Percentiles rank a stretch among this genome's conserved stretches.
Conservation (phyloP, 768 basidiomycete species). For the Hebeloma cylindrosporum region DNA sequence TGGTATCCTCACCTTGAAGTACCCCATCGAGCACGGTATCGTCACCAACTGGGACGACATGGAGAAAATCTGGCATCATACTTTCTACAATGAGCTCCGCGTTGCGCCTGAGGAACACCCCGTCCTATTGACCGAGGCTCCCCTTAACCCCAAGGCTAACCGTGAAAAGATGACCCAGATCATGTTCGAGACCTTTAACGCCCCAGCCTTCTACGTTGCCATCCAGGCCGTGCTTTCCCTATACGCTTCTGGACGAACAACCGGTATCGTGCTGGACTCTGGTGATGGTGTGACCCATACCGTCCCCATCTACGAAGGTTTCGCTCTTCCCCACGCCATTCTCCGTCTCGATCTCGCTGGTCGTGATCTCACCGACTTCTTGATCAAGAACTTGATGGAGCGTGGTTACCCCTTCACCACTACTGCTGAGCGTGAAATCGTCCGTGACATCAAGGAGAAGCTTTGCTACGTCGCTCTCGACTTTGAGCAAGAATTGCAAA, state of each 20-base stretch:
- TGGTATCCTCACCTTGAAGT: conserved; percentile 91
- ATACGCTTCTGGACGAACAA: conserved; percentile 96
- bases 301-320: conserved; percentile 96
- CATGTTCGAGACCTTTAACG: conserved; percentile 97
- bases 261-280: conserved; percentile 93
- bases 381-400: conserved; percentile 86
- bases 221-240: conserved; percentile 91
- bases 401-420: conserved; percentile 96
- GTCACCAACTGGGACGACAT: conserved; percentile 99
- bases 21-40: conserved; percentile 92
- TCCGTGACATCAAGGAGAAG: conserved; percentile 97
- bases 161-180: conserved; percentile 95
- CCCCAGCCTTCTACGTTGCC: conserved; percentile 88
- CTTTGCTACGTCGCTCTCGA: conserved; percentile 94
- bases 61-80: conserved; percentile 99
- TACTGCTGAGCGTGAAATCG: conserved; percentile 91
- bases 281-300: conserved; percentile 97
- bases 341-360: conserved; percentile 90
- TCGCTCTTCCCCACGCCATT: conserved; percentile 90
- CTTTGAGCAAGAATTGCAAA: conserved; percentile 92
- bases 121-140: conserved; percentile 90
- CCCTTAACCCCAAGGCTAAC: conserved; percentile 91
- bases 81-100: conserved; percentile 94
- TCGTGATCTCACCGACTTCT: conserved; percentile 83
- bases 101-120: conserved; percentile 94